phyloP scores from a whole-genome alignment of 768 basidiomycete genomes.

The Lactifluus echinatus region DNA sequence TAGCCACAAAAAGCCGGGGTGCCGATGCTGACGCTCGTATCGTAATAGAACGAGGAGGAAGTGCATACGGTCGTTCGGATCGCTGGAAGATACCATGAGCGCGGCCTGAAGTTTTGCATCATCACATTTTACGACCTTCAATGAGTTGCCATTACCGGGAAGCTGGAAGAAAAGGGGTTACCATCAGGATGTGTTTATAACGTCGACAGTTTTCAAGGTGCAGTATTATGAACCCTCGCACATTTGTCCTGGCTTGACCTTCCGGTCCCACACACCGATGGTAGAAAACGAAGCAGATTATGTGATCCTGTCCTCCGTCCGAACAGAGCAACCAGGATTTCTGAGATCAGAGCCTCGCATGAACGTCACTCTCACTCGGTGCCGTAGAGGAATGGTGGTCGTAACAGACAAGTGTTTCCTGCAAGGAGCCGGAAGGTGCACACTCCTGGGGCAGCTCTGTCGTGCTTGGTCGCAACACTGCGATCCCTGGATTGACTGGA shows the following conservation, averaged over 20 bases:
- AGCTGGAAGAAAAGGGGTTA: conserved; percentile 23
- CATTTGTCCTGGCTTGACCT: neutral
- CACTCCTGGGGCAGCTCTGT: conserved; percentile 35
- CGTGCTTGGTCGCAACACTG: conserved; percentile 22
- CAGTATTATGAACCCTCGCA: neutral
- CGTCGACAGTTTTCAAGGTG: conserved; percentile 6
- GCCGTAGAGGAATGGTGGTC: conserved; percentile 39
- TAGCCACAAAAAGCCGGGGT: too few relatives aligned
- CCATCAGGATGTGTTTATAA: conserved; percentile 24
- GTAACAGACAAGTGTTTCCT: conserved; percentile 39
- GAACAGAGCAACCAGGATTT: conserved; percentile 40
- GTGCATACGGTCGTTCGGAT: too few relatives aligned
- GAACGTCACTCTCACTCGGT: conserved; percentile 37
- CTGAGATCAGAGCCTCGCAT: conserved; percentile 35
- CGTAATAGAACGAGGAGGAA: neutral
- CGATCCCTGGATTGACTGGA: conserved; percentile 28
- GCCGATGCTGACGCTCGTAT: neutral
- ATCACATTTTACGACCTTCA: conserved; percentile 42
- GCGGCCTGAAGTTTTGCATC: conserved; percentile 31
- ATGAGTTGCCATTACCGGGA: conserved; percentile 33
- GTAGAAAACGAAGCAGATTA: conserved; percentile 44
- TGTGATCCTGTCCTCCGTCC: conserved; percentile 42
- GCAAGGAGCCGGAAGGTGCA: conserved; percentile 25
- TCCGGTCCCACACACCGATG: neutral
- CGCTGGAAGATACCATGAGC: too few relatives aligned